Base-by-base conservation (phyloP, 2,329 filamentous ascomycete genomes). In the Ophiostoma perfectum region DNA sequence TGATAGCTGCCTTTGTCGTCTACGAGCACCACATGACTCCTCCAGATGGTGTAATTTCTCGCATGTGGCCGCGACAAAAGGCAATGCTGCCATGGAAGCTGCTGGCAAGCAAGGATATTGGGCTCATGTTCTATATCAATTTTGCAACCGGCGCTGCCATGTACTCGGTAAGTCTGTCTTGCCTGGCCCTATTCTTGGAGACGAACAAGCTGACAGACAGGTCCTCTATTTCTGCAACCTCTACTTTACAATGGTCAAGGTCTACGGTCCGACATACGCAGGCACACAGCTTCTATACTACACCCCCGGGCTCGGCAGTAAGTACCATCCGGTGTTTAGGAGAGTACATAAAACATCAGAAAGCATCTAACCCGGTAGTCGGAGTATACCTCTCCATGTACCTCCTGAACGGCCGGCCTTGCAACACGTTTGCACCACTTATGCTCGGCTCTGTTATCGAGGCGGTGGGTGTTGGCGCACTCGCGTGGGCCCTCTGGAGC, bases 211-310 rank as follows among this genome's bases (percentile, higher is more conserved):
- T 44, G 11, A 44, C 42, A 44, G 42, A 44, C 42, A 44, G 42
- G 42, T 88, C 0, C 84, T 90, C 71, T 91, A 90, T 75, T 91
- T 90, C 72, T 85, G 88, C 72, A 86, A 85, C 16, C 82, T 90
- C 18, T 91, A 90, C 75, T 90, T 90, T 75, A 84, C 85, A 1
- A 77, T 89, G 16, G 87, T 90, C 39, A 68, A 68, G 66, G 44
- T 67, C 5, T 63, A 70, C 16, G 68, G 68, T 1, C 64, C 68
- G 4, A 67, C 68, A 18, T 64, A 66, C 16, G 69, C 69, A 4
- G 69, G 69, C 38, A 65, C 60, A 1, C 69, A 70, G 69, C 78
- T 91, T 11, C 76, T 90, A 1, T 90, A 84, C 74, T 90, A 88
- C 72, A 81, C 87, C 0, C 88, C 88, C 0, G 88, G 88, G 0